Base-by-base conservation (phyloP, 345 rosid species). In the Ailanthus altissimus region DNA sequence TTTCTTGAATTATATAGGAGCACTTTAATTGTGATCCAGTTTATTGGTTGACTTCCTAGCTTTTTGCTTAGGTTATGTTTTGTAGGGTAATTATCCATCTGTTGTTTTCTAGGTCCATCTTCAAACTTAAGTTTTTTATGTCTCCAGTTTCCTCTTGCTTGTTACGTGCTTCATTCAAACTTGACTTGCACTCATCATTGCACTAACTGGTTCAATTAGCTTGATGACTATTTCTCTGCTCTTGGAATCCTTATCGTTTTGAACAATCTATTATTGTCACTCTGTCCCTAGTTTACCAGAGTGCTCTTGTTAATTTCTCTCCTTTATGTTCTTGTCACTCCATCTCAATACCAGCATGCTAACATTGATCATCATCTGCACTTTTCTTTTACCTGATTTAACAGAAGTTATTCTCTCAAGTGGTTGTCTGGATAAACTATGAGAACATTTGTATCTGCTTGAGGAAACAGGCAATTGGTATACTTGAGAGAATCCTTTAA, bases 341-440 rank as follows among this genome's bases (percentile, higher is more conserved):
- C 13, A 25, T 59, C 51, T 72, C 54, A 58, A 9, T 3, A 8
- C 57, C 14, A 15, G 57, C n/a, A 12, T 50, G 6, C 59, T 46
- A n/a, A 20, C 8, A 23, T 7, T 26, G 67, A 26, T 36, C 60
- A 49, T 63, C 26, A 62, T 61, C 1, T 40, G 21, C 49, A 20
- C 53, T 25, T 59, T 38, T 45, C 7, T 16, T 59, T 57, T 43
- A 42, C 28, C 15, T 43, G 75, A 72, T 42, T 56, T 10, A 56
- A n/a, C 51, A n/a, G 45, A 49, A 63, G 14, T 50, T n/a, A 12
- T 64, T 64, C 75, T 56, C 18, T 57, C 9, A 11, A 38, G 47
- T 5, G 50, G 46, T 56, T 75, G 2, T 75, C 8, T 36, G 59
- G 32, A 64, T 64, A 61, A 68, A 73, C 66, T 58, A 73, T 73